These are phyloP conservation scores for Graphilbum ipis-grandicollis DNA, from an alignment of 2,329 filamentous ascomycete genomes.

Conservation along the genomic window DNA sequence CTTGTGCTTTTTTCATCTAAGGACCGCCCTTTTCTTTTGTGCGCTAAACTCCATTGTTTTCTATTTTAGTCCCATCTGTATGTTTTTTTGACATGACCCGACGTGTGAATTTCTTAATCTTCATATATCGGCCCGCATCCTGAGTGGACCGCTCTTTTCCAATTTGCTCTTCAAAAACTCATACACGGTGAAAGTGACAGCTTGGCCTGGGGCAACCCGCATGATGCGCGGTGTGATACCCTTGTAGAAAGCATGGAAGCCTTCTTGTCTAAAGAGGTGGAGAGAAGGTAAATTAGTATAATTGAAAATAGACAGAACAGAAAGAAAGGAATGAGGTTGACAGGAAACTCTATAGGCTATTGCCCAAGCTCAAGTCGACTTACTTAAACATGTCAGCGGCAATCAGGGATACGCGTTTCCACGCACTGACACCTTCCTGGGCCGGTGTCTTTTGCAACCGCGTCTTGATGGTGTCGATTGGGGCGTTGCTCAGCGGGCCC, in stretches of 20 bases:
- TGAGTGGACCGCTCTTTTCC: slow-evolving; percentile 44
- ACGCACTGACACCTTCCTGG: slow-evolving; percentile 61
- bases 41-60: too few species aligned
- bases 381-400: slow-evolving; percentile 70
- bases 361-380: too few species aligned
- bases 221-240: slow-evolving; percentile 96
- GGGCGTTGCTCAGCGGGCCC: slow-evolving; percentile 89
- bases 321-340: too few species aligned
- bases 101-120: neutral
- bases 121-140: slow-evolving; percentile 32
- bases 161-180: slow-evolving; percentile 59
- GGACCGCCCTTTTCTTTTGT: too few species aligned
- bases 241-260: slow-evolving; percentile 92
- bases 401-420: slow-evolving; percentile 63
- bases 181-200: slow-evolving; percentile 60
- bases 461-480: slow-evolving; percentile 98
- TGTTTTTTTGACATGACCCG: neutral
- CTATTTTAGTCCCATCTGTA: too few species aligned
- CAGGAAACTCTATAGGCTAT: too few species aligned
- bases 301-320: too few species aligned
- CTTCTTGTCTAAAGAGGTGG: slow-evolving; percentile 51
- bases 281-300: too few species aligned
- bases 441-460: slow-evolving; percentile 80
- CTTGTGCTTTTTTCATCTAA: too few species aligned
- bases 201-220: slow-evolving; percentile 92